phyloP scores from a whole-genome alignment of 2,329 filamentous ascomycete species.

The Sporothrix humicola region DNA sequence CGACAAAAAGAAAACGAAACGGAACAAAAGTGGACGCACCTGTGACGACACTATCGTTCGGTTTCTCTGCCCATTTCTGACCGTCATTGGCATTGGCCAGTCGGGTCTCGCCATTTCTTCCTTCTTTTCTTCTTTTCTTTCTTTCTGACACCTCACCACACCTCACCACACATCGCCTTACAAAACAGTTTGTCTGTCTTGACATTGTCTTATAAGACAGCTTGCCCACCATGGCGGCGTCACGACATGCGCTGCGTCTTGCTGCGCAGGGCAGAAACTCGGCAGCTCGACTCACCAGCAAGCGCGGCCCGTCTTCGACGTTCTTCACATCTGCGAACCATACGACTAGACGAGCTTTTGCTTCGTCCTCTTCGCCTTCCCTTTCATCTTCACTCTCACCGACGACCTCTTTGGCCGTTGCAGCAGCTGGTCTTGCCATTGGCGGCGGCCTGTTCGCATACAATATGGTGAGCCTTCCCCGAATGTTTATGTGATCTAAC shows the following conservation, averaged over 20 bases:
- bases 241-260: conserved; percentile 35
- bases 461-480: conserved; percentile 59
- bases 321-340: conserved; percentile 6
- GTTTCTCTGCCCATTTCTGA: conserved; percentile 37
- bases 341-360: conserved; percentile 15
- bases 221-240: conserved; percentile 26
- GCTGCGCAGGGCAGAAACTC: conserved; percentile 40
- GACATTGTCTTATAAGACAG: conserved; percentile 10
- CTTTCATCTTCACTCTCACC: background rate
- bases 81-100: conserved; percentile 23
- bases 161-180: too few relatives aligned
- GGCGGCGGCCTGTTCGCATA: conserved; percentile 58
- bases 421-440: conserved; percentile 32
- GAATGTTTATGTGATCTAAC: background rate
- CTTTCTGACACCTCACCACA: too few relatives aligned
- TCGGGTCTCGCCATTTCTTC: conserved; percentile 26
- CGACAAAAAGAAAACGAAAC: background rate
- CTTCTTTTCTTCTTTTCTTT: background rate
- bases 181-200: too few relatives aligned
- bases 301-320: background rate
- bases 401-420: background rate
- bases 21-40: conserved; percentile 32
- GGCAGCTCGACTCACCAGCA: background rate
- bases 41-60: conserved; percentile 38
- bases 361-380: conserved; percentile 19